Evolutionary conservation across 306 rosid species (phyloP).

Genomic region (Cicer pinnatifidum): DNA sequence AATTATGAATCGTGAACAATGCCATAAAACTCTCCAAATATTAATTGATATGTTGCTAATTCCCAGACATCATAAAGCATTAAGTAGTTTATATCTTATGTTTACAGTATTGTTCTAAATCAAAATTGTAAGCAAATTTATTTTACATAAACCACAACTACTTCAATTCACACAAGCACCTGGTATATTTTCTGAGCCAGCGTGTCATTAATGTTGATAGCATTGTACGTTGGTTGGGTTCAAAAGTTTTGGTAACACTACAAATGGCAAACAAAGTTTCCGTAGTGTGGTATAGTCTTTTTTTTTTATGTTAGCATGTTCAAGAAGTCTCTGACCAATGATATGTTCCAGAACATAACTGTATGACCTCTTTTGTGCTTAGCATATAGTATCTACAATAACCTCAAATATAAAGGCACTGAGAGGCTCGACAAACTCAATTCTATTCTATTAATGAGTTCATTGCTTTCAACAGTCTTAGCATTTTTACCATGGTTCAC

Average conservation of each 20-base stretch:
- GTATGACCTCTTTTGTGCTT: neutral
- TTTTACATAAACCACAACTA: neutral
- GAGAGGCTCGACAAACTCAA: neutral
- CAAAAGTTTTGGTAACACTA: neutral
- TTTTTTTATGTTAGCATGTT: neutral
- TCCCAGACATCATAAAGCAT: constrained; percentile 4
- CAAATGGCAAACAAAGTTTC: neutral
- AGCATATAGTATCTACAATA: constrained; percentile 16
- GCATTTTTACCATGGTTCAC: neutral
- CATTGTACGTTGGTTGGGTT: neutral
- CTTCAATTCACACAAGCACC: neutral
- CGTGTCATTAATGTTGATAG: neutral
- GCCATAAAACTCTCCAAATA: no score
- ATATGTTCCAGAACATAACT: neutral
- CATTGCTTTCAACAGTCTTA: constrained; percentile 5
- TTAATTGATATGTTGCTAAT: neutral
- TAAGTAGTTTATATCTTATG: neutral
- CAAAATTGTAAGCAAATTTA: neutral
- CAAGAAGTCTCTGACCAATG: neutral
- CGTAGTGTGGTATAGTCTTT: neutral
- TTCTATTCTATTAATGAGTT: neutral
- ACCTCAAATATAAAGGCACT: neutral
- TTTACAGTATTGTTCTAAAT: neutral
- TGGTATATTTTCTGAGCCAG: neutral
- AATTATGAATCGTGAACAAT: no score